These are phyloP conservation scores for Syncephalastrum sp. DNA, from an alignment of 371 early-diverging fungal genomes.

Conservation along the genomic window DNA sequence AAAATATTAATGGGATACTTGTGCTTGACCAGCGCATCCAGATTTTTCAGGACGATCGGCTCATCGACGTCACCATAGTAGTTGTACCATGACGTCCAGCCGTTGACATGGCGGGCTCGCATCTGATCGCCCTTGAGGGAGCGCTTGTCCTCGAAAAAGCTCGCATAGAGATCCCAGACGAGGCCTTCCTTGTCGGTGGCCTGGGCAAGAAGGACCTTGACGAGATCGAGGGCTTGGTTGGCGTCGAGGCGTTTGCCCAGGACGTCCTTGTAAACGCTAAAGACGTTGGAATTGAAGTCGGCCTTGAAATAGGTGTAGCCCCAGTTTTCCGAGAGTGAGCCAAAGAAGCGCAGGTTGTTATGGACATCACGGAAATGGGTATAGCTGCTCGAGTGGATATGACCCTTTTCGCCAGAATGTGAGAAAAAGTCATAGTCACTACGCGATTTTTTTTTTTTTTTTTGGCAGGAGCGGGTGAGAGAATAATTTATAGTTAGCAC, in stretches of 20 bases:
- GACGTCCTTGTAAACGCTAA: constrained; percentile 52
- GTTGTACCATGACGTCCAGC: constrained; percentile 65
- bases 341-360: constrained; percentile 43
- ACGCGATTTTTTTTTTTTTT: background rate
- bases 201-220: constrained; percentile 32
- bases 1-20: constrained; percentile 57
- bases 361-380: constrained; percentile 53
- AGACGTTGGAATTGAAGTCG: constrained; percentile 35
- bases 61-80: constrained; percentile 61
- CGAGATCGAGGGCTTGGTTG: constrained; percentile 24
- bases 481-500: constrained; percentile 7
- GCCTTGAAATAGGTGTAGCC: constrained; percentile 60
- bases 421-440: constrained; percentile 56
- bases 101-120: constrained; percentile 39
- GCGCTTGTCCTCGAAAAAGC: constrained; percentile 35
- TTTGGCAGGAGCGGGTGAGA: constrained; percentile 8
- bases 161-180: constrained; percentile 51
- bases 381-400: constrained; percentile 54
- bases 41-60: constrained; percentile 43
- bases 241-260: constrained; percentile 27
- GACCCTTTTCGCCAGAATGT: constrained; percentile 51
- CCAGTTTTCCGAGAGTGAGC: constrained; percentile 50
- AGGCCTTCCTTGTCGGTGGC: constrained; percentile 32
- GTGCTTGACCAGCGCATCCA: constrained; percentile 35
- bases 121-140: constrained; percentile 26